A percentile compares a stretch with the other conserved stretches of the same genome.
Conservation (phyloP, 768 basidiomycete species). For the Leccinum subtestaceum region DNA sequence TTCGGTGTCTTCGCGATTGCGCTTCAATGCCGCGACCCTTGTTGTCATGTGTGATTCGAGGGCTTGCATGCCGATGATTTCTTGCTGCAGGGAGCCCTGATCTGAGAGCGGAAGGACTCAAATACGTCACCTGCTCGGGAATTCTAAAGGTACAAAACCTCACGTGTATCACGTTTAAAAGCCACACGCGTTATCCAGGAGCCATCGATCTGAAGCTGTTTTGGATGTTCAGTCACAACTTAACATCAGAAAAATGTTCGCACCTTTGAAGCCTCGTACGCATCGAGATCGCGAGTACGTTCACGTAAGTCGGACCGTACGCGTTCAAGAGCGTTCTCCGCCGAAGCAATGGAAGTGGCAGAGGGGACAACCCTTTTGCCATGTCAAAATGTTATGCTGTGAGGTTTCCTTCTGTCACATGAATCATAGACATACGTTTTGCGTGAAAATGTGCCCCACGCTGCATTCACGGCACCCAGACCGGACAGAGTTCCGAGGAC, state of each 20-base stretch:
- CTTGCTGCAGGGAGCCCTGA: conserved; percentile 43
- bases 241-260: conserved; percentile 1
- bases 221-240: conserved; percentile 9
- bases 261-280: conserved; percentile 25
- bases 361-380: conserved; percentile 23
- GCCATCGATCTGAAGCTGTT: conserved; percentile 24
- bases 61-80: conserved; percentile 61
- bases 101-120: conserved; percentile 26
- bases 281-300: conserved; percentile 29
- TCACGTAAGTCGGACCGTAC: conserved; percentile 56
- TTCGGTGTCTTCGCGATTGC: conserved; percentile 45
- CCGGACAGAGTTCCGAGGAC: conserved; percentile 81
- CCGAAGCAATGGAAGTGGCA: conserved; percentile 40
- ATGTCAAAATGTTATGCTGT: conserved; percentile 9
- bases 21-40: conserved; percentile 50
- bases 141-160: conserved; percentile 13
- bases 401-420: conserved; percentile 9
- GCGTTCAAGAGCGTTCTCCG: conserved; percentile 57
- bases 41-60: conserved; percentile 66
- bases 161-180: conserved; percentile 34
- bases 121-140: background rate
- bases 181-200: conserved; percentile 31
- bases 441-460: conserved; percentile 43
- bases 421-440: conserved; percentile 25
- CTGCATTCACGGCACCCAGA: conserved; percentile 68